phyloP scores from a whole-genome alignment of 176 grass and related monocot genomes.

The Alloteropsis semialata region DNA sequence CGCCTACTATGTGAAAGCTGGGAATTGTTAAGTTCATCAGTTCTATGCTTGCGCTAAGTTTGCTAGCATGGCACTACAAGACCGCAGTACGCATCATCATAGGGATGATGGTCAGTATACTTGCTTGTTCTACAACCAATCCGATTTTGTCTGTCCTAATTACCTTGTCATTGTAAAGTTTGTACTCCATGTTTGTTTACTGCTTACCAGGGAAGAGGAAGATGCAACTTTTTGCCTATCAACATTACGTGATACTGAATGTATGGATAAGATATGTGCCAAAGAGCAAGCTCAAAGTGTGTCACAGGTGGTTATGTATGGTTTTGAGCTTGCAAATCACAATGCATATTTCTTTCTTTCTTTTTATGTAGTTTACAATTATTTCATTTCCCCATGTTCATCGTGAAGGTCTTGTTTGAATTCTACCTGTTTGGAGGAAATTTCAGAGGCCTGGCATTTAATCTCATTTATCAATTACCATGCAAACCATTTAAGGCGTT shows the following conservation, averaged over 20 bases:
- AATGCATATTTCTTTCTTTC: not conserved
- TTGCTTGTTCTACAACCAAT: not conserved
- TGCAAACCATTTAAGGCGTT: not conserved
- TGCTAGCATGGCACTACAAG: constrained; percentile 44
- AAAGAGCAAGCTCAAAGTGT: not conserved
- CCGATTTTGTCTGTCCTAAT: not conserved
- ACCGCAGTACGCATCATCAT: constrained; percentile 44
- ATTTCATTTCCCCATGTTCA: not conserved
- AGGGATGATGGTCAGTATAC: constrained; percentile 24
- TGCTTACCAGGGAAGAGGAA: not conserved
- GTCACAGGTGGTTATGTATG: not conserved
- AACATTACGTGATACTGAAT: not conserved
- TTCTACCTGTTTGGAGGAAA: not conserved
- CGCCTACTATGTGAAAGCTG: not conserved
- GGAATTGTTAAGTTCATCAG: not conserved
- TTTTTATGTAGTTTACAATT: not conserved
- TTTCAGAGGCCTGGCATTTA: not conserved
- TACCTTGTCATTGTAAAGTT: not conserved
- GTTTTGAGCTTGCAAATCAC: not conserved
- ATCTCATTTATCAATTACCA: not conserved
- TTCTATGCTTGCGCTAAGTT: not conserved
- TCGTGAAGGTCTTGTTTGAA: not conserved
- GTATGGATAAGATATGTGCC: not conserved
- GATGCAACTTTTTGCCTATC: not conserved
- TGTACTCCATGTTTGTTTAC: not conserved